Conservation (phyloP, 345 rosid species). For the Gossypium herbaceum region DNA sequence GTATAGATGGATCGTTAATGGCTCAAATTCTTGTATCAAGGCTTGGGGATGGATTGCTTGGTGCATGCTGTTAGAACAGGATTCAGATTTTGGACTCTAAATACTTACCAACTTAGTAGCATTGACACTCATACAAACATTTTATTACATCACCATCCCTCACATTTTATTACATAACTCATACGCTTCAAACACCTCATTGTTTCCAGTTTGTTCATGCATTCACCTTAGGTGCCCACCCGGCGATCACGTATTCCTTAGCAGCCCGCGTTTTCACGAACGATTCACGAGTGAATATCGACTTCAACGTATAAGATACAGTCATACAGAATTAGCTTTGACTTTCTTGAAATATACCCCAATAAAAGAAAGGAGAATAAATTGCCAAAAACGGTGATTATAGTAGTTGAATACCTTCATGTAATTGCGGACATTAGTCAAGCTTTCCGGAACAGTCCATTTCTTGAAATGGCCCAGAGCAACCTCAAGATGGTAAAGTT, state of each 20-base stretch:
- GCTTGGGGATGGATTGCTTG: too few species aligned
- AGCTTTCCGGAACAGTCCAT: constrained; percentile 68
- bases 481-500: constrained; percentile 79
- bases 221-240: constrained; percentile 84
- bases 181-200: constrained; percentile 18
- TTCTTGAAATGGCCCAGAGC: constrained; percentile 84
- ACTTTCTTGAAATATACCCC: not conserved
- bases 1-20: too few species aligned
- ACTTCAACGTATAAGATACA: not conserved
- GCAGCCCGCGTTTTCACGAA: constrained; percentile 66
- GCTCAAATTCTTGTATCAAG: too few species aligned
- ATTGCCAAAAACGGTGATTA: not conserved
- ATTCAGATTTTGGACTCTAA: not conserved
- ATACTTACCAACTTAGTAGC: not conserved
- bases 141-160: constrained; percentile 9
- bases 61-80: too few species aligned
- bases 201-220: constrained; percentile 35
- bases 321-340: not conserved
- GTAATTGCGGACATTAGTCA: constrained; percentile 58
- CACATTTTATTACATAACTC: not conserved
- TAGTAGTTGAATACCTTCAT: constrained; percentile 35
- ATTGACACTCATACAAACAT: constrained; percentile 1
- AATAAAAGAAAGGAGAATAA: not conserved
- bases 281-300: constrained; percentile 49
- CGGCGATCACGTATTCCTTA: constrained; percentile 59